Percentiles rank a stretch among this genome's conserved stretches.
phyloP scores from a whole-genome alignment of 768 basidiomycete species.

The Panaeolus papilionaceus region DNA sequence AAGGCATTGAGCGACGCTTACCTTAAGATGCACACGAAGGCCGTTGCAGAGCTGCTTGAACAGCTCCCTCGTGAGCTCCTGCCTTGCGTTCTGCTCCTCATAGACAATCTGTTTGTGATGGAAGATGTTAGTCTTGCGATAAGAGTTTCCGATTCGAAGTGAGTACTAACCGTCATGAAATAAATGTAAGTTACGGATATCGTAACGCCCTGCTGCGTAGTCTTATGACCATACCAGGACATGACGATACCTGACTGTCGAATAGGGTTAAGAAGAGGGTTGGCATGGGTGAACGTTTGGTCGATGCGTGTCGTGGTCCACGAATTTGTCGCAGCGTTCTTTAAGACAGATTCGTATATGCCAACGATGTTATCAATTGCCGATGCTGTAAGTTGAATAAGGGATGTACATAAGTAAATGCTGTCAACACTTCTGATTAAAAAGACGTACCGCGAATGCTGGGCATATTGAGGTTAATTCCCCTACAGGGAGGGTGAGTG shows the following conservation, averaged over 20 bases:
- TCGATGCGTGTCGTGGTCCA: conserved; percentile 1
- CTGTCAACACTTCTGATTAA: neutral
- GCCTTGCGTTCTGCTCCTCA: neutral
- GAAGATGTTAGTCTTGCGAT: neutral
- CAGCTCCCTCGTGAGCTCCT: neutral
- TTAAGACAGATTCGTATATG: neutral
- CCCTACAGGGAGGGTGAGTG: neutral
- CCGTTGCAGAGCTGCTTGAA: neutral
- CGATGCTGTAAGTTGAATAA: neutral
- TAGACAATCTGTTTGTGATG: neutral
- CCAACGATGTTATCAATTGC: neutral
- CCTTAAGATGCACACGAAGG: neutral
- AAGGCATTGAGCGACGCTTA: neutral
- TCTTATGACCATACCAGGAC: neutral
- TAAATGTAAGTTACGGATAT: neutral
- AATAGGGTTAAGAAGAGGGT: neutral
- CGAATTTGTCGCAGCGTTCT: neutral
- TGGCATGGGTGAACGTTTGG: neutral
- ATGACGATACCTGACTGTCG: neutral
- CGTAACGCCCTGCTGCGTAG: neutral
- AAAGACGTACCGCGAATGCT: neutral
- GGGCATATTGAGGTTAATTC: neutral
- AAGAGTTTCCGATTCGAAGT: neutral
- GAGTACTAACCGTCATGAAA: neutral
- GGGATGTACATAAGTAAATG: no score